Percentiles rank a stretch among this genome's conserved stretches.
These are phyloP conservation scores for Gleditsia sinensis DNA, from an alignment of 306 rosid species.

Conservation along the genomic window DNA sequence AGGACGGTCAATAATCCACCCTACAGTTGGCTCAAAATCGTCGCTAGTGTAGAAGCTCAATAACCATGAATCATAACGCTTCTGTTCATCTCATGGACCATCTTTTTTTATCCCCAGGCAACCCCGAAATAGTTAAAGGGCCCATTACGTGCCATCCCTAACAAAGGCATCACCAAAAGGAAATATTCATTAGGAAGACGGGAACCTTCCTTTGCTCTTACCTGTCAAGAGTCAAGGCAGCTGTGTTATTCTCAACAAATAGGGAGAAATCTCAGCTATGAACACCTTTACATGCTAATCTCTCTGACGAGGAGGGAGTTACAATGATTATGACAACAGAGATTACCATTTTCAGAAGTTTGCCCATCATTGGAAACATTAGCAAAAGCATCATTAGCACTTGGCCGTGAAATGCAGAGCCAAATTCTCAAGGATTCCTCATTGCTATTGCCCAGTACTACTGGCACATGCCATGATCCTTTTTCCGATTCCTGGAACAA, in stretches of 20 bases:
- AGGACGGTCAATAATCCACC: background rate
- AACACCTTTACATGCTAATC: conserved; percentile 14
- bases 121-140: background rate
- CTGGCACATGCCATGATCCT: conserved; percentile 93
- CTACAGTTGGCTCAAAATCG: background rate
- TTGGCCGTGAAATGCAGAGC: conserved; percentile 75
- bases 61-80: background rate
- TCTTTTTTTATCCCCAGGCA: background rate
- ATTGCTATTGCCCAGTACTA: conserved; percentile 32
- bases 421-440: conserved; percentile 58
- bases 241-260: conserved; percentile 30
- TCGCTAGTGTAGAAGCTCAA: conserved; percentile 2
- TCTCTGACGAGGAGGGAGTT: conserved; percentile 19
- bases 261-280: conserved; percentile 24
- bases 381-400: conserved; percentile 22
- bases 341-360: conserved; percentile 32
- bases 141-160: background rate
- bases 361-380: conserved; percentile 26
- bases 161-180: background rate
- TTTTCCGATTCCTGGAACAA: conserved; percentile 73
- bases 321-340: background rate
- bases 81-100: background rate
- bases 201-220: conserved; percentile 78
- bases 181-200: conserved; percentile 38
- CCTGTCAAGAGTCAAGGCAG: conserved; percentile 45